phyloP scores from a whole-genome alignment of 371 early-diverging fungal genomes.

The Syncephalis fuscata region DNA sequence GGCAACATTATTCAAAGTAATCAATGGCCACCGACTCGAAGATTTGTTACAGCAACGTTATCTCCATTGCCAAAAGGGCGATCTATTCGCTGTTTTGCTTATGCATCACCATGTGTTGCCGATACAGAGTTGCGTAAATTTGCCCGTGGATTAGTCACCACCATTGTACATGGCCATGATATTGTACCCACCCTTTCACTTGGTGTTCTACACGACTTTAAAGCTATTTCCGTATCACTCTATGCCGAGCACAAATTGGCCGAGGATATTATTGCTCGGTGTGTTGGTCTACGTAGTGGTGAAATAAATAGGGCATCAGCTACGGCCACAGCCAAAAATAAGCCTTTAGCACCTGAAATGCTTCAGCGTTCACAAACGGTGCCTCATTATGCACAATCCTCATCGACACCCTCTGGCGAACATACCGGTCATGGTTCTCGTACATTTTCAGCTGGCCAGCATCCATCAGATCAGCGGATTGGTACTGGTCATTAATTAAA shows the following conservation, averaged over 20 bases:
- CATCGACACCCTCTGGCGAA: constrained; percentile 3
- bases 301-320: constrained; percentile 9
- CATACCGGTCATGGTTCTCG: not conserved
- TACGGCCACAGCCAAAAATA: constrained; percentile 6
- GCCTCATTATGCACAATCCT: not conserved
- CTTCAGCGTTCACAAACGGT: constrained; percentile 1
- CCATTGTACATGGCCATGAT: constrained; percentile 54
- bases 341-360: no score
- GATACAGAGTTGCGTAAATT: constrained; percentile 43
- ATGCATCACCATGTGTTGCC: constrained; percentile 56
- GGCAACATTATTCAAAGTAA: no score
- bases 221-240: constrained; percentile 48
- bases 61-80: constrained; percentile 52
- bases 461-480: constrained; percentile 24
- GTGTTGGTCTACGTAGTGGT: constrained; percentile 24
- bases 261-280: constrained; percentile 46
- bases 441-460: not conserved
- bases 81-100: constrained; percentile 61
- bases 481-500: constrained; percentile 68
- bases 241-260: constrained; percentile 41
- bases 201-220: constrained; percentile 55
- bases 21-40: constrained; percentile 3
- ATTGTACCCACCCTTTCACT: constrained; percentile 51
- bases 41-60: constrained; percentile 38
- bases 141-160: constrained; percentile 51